Base-by-base conservation (phyloP, 1,284 basidiomycete species). In the Trametes versicolor region DNA sequence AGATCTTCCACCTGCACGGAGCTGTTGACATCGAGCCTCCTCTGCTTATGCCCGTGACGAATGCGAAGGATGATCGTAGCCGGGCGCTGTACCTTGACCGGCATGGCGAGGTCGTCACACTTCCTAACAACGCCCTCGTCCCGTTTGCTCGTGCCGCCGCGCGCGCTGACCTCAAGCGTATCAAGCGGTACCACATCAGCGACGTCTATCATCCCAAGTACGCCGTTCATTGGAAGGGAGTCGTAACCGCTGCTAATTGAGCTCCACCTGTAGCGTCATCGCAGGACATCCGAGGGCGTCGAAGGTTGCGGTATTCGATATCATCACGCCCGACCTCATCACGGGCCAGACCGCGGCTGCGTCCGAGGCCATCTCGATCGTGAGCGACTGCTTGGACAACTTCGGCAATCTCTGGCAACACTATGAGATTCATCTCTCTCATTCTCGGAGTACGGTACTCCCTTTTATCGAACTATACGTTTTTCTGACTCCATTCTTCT, bases 141-240 rank as follows among this genome's bases (percentile, higher is more conserved):
- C 90, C 93, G 0, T 97, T 98, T 76, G 95, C 96, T 10, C 85
- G 96, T 52, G 82, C 94, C 47, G 95, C 95, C 19, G 94, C 93
- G 0, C 83, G 93, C 62, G 86, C 84, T 17, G 87, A 87, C 53
- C 85, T 88, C 55, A 87, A 87, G 70, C 83, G 97, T 47, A 95
- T 98, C 77, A 98, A 99, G 78, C 86, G 96, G 19, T 98, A 93
- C 78, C 92, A 96, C 77, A 90, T 97, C 37, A 85, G 89, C 36
- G 86, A 91, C 65, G 87, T 89, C 12, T 96, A 89, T 74, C 80
- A 84, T 48, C 85, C 89, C 1, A 87, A 83, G 91, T 91, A 71
- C 50, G 79, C 78, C 27, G n/a, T 29, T n/a, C 6, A 13, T 1
- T 2, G 2, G 13, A 27, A 27, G 6, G 9, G 13, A 6, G 7